These are phyloP conservation scores for Nemania diffusa DNA, from an alignment of 2,329 filamentous ascomycete species.

Conservation along the genomic window DNA sequence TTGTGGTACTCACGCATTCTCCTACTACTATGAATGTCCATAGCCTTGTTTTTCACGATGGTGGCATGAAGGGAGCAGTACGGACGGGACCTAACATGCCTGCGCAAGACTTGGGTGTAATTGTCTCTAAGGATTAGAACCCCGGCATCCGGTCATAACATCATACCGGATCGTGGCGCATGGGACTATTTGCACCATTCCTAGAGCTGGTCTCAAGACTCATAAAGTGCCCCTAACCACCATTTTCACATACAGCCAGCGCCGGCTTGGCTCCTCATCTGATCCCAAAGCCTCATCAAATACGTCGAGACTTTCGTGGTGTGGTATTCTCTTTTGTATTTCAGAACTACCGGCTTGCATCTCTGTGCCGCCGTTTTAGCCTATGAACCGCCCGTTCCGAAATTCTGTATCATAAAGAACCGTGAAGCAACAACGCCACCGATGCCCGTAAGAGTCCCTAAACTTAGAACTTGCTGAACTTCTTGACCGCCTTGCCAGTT, in stretches of 20 bases:
- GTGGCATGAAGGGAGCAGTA: background rate
- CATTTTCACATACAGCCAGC: conserved; percentile 24
- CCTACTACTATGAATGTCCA: background rate
- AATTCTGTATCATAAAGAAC: conserved; percentile 54
- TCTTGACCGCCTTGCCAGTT: conserved; percentile 97
- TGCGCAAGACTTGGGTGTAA: background rate
- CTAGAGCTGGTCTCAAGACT: conserved; percentile 12
- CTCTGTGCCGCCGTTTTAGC: conserved; percentile 49
- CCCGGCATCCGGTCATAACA: conserved; percentile 9
- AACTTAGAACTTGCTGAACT: conserved; percentile 97
- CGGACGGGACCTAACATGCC: background rate
- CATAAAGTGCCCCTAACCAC: conserved; percentile 8
- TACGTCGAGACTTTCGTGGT: conserved; percentile 30
- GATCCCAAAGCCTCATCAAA: conserved; percentile 32
- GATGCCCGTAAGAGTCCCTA: conserved; percentile 61
- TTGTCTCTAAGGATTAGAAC: conserved; percentile 7
- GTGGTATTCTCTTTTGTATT: conserved; percentile 49
- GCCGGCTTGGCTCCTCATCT: conserved; percentile 17
- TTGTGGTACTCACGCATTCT: background rate
- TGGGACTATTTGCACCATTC: conserved; percentile 9
- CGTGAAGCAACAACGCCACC: conserved; percentile 63
- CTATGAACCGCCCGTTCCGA: conserved; percentile 52
- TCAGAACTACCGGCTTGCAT: conserved; percentile 50
- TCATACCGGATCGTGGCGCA: background rate
- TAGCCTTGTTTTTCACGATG: background rate